phyloP scores from a whole-genome alignment of 257 asterid genomes.

The Fraxinus americana region DNA sequence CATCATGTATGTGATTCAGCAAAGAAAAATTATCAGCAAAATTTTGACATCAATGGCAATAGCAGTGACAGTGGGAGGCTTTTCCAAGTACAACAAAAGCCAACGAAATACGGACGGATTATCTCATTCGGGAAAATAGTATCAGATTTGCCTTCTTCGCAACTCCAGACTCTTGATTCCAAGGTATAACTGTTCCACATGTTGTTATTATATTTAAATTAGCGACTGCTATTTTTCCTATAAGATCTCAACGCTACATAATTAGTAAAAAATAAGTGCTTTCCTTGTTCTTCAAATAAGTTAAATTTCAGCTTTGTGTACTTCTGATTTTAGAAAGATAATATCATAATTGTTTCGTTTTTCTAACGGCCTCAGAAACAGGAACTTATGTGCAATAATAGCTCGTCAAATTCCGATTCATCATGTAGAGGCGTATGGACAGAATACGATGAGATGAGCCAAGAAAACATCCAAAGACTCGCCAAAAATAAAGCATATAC shows the following conservation, averaged over 20 bases:
- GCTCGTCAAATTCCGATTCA: constrained; percentile 23
- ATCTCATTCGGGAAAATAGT: constrained; percentile 72
- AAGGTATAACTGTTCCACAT: constrained; percentile 36
- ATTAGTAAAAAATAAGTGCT: too few species aligned
- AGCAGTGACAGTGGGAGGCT: constrained; percentile 29
- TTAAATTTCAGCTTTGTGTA: neutral
- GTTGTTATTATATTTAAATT: neutral
- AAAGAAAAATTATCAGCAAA: constrained; percentile 28
- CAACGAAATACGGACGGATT: constrained; percentile 67
- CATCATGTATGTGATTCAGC: constrained; percentile 54
- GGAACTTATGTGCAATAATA: constrained; percentile 31
- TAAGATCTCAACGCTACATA: too few species aligned
- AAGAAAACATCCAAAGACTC: constrained; percentile 48
- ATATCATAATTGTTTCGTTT: neutral
- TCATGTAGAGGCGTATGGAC: constrained; percentile 74
- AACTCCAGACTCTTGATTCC: constrained; percentile 36
- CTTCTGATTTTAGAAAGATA: neutral
- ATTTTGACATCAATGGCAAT: constrained; percentile 34
- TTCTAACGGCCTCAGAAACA: constrained; percentile 24
- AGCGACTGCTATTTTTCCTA: neutral
- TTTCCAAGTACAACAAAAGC: constrained; percentile 39
- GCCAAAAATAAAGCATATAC: constrained; percentile 62
- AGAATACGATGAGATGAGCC: constrained; percentile 70
- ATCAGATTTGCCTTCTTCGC: constrained; percentile 61
- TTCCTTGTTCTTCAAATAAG: too few species aligned